These are phyloP conservation scores for Fusarium illudens DNA, from an alignment of 2,329 filamentous ascomycete genomes.

Conservation along the genomic window DNA sequence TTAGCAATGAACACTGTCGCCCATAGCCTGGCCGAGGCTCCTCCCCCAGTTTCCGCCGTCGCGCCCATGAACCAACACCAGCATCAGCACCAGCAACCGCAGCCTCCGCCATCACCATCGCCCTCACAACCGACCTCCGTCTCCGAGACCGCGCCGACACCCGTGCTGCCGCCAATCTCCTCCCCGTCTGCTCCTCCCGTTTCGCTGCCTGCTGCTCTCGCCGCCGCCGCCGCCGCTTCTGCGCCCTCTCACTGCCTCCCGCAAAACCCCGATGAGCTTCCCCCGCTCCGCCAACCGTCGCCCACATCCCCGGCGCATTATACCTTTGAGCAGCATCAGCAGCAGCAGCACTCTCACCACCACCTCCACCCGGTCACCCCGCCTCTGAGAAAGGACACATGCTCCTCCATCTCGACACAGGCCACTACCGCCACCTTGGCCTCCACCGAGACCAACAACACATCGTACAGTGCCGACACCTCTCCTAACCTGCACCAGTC, in stretches of 20 bases:
- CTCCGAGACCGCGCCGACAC: conserved; percentile 39
- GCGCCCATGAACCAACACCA: conserved; percentile 36
- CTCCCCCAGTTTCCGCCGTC: conserved; percentile 25
- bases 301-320: conserved; percentile 41
- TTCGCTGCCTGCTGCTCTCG: conserved; percentile 39
- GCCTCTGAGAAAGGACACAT: conserved; percentile 58
- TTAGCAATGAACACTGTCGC: conserved; percentile 50
- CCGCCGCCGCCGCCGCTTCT: conserved; percentile 34
- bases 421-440: conserved; percentile 55
- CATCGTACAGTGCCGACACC: conserved; percentile 62
- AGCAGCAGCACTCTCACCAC: conserved; percentile 40
- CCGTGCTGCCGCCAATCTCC: conserved; percentile 39
- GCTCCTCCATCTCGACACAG: conserved; percentile 62
- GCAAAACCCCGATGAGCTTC: conserved; percentile 41
- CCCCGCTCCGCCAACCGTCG: conserved; percentile 41
- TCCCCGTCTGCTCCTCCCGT: conserved; percentile 40
- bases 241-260: conserved; percentile 30
- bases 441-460: conserved; percentile 59
- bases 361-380: conserved; percentile 44
- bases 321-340: conserved; percentile 42
- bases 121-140: conserved; percentile 40
- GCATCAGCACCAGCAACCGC: conserved; percentile 30
- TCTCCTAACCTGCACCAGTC: conserved; percentile 60
- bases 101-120: conserved; percentile 38
- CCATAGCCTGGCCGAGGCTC: conserved; percentile 49